Evolutionary conservation across 2,329 filamentous ascomycete species (phyloP).

Genomic region (Cladorrhinum sp.): DNA sequence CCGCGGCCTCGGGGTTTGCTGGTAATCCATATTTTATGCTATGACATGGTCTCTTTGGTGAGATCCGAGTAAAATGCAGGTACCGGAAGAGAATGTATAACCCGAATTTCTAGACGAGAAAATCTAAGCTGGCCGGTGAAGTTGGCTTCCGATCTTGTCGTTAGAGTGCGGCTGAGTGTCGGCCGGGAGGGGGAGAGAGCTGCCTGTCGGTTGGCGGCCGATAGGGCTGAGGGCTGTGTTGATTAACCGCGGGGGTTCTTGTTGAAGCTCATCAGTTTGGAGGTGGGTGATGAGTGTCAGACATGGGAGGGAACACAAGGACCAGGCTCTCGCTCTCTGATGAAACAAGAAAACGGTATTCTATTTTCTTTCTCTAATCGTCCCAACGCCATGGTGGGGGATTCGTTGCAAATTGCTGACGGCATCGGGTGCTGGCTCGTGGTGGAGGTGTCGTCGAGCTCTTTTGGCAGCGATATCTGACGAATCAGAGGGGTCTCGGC

Average conservation of each 20-base stretch:
- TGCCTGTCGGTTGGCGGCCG: slow-evolving; percentile 15
- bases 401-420: neutral
- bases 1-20: slow-evolving; percentile 14
- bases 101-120: neutral
- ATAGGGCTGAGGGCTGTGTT: slow-evolving; percentile 17
- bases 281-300: neutral
- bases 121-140: neutral
- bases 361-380: neutral
- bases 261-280: neutral
- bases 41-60: slow-evolving; percentile 11
- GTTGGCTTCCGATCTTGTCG: neutral
- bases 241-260: neutral
- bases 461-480: neutral
- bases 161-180: slow-evolving; percentile 4
- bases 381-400: neutral
- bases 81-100: neutral
- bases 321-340: neutral
- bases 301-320: neutral
- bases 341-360: neutral
- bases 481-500: neutral
- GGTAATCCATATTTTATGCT: slow-evolving; percentile 22
- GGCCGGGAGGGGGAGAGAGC: neutral
- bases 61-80: slow-evolving; percentile 1
- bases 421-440: neutral
- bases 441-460: neutral